A percentile compares a stretch with the other conserved stretches of the same genome.
Conservation (phyloP, 352 stramenopile species). For the Globisporangium echinulatum region DNA sequence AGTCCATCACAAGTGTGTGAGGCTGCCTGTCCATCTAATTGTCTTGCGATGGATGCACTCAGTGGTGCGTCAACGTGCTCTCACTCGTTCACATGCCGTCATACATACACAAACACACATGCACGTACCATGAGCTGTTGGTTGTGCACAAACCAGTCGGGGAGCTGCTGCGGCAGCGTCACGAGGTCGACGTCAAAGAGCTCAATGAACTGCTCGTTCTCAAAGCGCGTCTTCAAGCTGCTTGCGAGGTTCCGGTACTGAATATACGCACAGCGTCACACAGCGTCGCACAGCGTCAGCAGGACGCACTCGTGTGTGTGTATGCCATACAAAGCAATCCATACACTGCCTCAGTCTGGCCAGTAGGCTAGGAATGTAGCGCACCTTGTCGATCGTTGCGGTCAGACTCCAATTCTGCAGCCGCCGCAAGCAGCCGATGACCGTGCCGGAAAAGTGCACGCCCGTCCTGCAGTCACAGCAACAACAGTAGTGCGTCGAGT, state of each 20-base stretch:
- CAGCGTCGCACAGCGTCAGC: background rate
- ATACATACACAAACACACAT: background rate
- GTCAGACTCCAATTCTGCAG: constrained; percentile 86
- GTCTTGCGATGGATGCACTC: background rate
- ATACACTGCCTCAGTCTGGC: too few species aligned
- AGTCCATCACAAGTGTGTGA: background rate
- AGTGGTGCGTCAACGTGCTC: background rate
- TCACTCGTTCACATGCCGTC: background rate
- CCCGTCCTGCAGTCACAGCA: constrained; percentile 35
- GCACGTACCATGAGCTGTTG: constrained; percentile 60
- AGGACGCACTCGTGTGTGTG: background rate
- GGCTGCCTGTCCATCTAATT: background rate
- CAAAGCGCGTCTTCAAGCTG: constrained; percentile 82
- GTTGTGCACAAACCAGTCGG: constrained; percentile 76
- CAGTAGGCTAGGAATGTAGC: too few species aligned
- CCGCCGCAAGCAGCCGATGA: constrained; percentile 76
- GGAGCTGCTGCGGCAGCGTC: constrained; percentile 60
- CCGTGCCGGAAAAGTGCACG: constrained; percentile 67
- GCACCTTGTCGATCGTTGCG: constrained; percentile 81
- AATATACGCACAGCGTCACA: background rate
- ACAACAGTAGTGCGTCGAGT: too few species aligned
- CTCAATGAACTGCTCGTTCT: constrained; percentile 88
- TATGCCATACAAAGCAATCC: background rate
- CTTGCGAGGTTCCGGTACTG: constrained; percentile 84
- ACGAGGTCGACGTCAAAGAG: constrained; percentile 85